Conservation (phyloP, 805 yeast species). For the Barnettozyma pratensis region DNA sequence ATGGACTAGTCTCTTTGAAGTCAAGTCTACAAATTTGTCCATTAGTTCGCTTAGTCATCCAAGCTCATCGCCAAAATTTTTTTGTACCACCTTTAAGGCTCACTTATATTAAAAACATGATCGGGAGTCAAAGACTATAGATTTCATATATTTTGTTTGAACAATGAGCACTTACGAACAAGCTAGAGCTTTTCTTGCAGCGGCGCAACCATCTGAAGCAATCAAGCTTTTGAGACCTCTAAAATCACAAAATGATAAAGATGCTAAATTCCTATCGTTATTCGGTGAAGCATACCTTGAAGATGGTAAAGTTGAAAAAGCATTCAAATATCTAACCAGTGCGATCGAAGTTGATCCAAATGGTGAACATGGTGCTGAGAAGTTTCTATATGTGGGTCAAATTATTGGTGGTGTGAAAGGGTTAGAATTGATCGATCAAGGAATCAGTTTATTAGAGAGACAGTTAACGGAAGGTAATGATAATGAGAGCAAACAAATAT, state of each 20-base stretch:
- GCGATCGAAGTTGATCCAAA: slow-evolving; percentile 68
- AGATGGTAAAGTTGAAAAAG: slow-evolving; percentile 71
- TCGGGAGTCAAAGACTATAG: not conserved
- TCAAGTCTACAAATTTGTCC: no score
- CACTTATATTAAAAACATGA: no score
- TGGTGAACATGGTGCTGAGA: slow-evolving; percentile 67
- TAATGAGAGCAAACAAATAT: slow-evolving; percentile 29
- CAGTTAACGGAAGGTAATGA: slow-evolving; percentile 27
- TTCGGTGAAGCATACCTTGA: slow-evolving; percentile 80
- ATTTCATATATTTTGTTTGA: not conserved
- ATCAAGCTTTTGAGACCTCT: slow-evolving; percentile 30
- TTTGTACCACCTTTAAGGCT: no score
- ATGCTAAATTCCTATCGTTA: slow-evolving; percentile 44
- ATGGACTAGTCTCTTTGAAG: no score
- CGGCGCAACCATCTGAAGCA: slow-evolving; percentile 27
- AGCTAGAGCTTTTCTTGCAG: slow-evolving; percentile 4
- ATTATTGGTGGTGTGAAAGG: slow-evolving; percentile 82
- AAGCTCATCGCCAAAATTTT: no score
- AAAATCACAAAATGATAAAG: slow-evolving; percentile 30
- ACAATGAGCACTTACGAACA: not conserved
- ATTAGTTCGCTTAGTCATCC: no score
- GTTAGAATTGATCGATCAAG: slow-evolving; percentile 52
- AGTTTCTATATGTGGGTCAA: slow-evolving; percentile 88
- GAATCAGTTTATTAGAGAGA: slow-evolving; percentile 47
- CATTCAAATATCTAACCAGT: slow-evolving; percentile 53